phyloP scores from a whole-genome alignment of 2,329 filamentous ascomycete species.

The Stagonosporopsis vannaccii region DNA sequence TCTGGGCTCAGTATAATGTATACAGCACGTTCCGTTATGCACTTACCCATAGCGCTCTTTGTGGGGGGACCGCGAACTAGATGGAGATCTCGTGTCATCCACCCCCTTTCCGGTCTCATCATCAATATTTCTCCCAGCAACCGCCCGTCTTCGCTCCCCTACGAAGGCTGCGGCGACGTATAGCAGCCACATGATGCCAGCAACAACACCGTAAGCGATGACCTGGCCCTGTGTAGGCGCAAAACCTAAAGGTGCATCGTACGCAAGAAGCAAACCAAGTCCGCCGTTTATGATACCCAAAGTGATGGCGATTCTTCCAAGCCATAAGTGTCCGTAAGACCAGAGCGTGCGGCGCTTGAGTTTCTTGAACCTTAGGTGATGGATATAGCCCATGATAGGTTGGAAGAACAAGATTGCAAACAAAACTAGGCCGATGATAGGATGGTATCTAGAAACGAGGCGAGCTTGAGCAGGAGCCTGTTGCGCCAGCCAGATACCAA shows the following conservation, averaged over 20 bases:
- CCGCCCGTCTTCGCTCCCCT: conserved; percentile 36
- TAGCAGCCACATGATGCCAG: conserved; percentile 44
- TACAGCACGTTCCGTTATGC: too few relatives aligned
- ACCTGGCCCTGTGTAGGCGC: conserved; percentile 36
- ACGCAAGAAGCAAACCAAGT: conserved; percentile 55
- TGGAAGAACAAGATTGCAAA: conserved; percentile 62
- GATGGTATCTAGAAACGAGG: conserved; percentile 53
- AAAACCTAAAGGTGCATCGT: conserved; percentile 36
- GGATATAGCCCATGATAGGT: conserved; percentile 59
- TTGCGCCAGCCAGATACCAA: conserved; percentile 60
- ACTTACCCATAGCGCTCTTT: conserved; percentile 16
- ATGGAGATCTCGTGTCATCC: neutral
- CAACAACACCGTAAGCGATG: conserved; percentile 44
- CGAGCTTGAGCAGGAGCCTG: conserved; percentile 28
- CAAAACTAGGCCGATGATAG: conserved; percentile 61
- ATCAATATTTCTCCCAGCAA: conserved; percentile 20
- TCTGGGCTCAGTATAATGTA: neutral
- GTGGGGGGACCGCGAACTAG: conserved; percentile 2
- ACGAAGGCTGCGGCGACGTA: conserved; percentile 40
- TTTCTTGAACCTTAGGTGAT: conserved; percentile 60
- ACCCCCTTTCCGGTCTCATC: neutral
- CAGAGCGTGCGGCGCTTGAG: conserved; percentile 54
- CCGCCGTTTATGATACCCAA: conserved; percentile 65
- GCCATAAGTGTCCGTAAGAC: conserved; percentile 62
- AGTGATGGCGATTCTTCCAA: conserved; percentile 59